Conservation (phyloP, 495 filamentous ascomycete genomes). For the Jackrogersella multiformis region DNA sequence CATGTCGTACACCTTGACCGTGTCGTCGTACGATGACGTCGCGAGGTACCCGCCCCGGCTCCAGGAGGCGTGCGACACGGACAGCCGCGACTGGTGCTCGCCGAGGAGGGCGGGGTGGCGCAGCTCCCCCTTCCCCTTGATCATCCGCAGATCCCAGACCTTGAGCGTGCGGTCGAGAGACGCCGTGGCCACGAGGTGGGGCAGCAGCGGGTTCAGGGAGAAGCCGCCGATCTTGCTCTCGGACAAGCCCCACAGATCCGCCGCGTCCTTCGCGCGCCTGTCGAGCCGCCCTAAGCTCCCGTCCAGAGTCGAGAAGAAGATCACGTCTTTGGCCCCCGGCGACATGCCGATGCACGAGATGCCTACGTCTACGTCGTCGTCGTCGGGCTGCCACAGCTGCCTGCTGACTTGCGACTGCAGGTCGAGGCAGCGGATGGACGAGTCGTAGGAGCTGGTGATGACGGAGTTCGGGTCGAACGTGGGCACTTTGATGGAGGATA, state of each 20-base stretch:
- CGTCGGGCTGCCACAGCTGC: conserved; percentile 79
- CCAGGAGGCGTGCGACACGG: conserved; percentile 91
- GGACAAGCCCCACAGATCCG: conserved; percentile 76
- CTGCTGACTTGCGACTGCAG: conserved; percentile 78
- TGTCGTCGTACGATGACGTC: conserved; percentile 94
- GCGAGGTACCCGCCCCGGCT: conserved; percentile 83
- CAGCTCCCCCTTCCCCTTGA: conserved; percentile 63
- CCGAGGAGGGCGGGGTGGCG: conserved; percentile 73
- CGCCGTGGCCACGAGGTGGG: conserved; percentile 88
- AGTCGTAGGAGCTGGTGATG: conserved; percentile 93
- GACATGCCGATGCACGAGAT: conserved; percentile 85
- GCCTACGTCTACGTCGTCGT: conserved; percentile 73
- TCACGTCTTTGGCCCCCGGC: conserved; percentile 69
- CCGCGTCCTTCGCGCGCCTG: conserved; percentile 66
- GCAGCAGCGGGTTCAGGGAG: conserved; percentile 75
- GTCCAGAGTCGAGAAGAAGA: conserved; percentile 89
- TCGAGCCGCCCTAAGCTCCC: conserved; percentile 84
- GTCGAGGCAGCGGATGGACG: conserved; percentile 87
- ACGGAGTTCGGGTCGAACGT: conserved; percentile 74
- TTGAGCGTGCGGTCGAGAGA: conserved; percentile 89
- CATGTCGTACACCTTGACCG: conserved; percentile 89
- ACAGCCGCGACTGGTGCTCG: conserved; percentile 81
- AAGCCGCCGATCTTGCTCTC: conserved; percentile 98
- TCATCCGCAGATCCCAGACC: conserved; percentile 91
- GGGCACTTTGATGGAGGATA: conserved; percentile 81